These are phyloP conservation scores for Malassezia cuniculi DNA, from an alignment of 1,284 basidiomycete genomes.

Conservation along the genomic window DNA sequence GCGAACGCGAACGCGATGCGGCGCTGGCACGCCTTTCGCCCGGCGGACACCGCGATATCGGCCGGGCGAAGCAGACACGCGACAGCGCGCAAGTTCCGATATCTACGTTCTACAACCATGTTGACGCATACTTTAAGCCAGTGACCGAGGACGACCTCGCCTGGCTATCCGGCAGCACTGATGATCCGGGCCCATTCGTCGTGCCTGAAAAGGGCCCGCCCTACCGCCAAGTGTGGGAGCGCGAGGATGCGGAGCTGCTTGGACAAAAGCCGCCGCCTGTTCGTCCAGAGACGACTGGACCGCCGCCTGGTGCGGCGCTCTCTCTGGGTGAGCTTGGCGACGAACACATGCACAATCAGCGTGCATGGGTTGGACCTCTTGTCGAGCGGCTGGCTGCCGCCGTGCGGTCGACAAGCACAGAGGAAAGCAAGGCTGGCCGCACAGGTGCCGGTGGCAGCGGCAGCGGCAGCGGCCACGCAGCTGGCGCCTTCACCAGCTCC, in stretches of 20 bases:
- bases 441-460: no score
- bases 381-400: slow-evolving; percentile 48
- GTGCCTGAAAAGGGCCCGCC: slow-evolving; percentile 77
- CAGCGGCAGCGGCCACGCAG: no score
- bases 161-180: slow-evolving; percentile 48
- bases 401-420: no score
- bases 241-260: slow-evolving; percentile 56
- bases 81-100: slow-evolving; percentile 38
- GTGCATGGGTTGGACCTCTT: slow-evolving; percentile 3
- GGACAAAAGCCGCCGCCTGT: no score
- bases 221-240: slow-evolving; percentile 77
- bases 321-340: slow-evolving; percentile 1
- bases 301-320: slow-evolving; percentile 1
- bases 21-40: slow-evolving; percentile 1
- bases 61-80: slow-evolving; percentile 5
- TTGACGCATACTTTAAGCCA: slow-evolving; percentile 42
- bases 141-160: slow-evolving; percentile 43
- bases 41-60: neutral
- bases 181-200: slow-evolving; percentile 71
- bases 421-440: no score
- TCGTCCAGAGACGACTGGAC: no score
- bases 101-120: slow-evolving; percentile 36
- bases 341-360: slow-evolving; percentile 10
- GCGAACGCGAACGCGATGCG: slow-evolving; percentile 31
- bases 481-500: no score